A percentile compares a stretch with the other conserved stretches of the same genome.
Evolutionary conservation across 2,329 filamentous ascomycete genomes (phyloP).

Genomic region (Pseudogymnoascus sp.): DNA sequence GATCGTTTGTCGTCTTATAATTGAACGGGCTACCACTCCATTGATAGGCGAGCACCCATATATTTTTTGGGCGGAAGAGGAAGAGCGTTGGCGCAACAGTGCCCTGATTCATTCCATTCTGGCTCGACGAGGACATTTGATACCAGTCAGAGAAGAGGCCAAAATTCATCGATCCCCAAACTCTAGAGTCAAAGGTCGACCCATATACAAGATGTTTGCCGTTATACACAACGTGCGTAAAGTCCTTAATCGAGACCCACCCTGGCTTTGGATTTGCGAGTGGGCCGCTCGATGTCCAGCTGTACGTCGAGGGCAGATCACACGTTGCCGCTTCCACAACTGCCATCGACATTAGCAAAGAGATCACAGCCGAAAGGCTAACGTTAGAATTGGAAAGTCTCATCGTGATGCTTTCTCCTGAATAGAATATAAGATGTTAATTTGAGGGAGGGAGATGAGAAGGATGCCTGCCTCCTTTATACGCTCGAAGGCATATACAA

Average conservation of each 20-base stretch:
- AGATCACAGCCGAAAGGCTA: background rate
- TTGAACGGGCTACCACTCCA: slow-evolving; percentile 53
- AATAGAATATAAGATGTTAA: no score
- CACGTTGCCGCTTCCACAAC: slow-evolving; percentile 28
- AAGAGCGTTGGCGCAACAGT: slow-evolving; percentile 55
- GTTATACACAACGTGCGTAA: slow-evolving; percentile 47
- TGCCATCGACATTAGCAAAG: background rate
- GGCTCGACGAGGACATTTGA: slow-evolving; percentile 41
- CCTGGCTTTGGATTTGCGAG: slow-evolving; percentile 45
- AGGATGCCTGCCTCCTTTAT: no score
- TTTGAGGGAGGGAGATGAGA: no score
- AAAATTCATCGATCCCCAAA: slow-evolving; percentile 52
- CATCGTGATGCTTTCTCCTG: background rate
- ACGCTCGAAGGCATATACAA: no score
- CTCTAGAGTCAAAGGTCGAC: slow-evolving; percentile 36
- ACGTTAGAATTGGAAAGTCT: background rate
- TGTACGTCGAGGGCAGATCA: slow-evolving; percentile 45
- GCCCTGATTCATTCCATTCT: slow-evolving; percentile 40
- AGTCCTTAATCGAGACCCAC: slow-evolving; percentile 55
- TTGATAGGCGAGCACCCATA: slow-evolving; percentile 58
- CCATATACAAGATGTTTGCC: slow-evolving; percentile 54
- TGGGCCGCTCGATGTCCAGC: slow-evolving; percentile 43
- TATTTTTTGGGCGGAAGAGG: slow-evolving; percentile 50
- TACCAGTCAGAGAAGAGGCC: slow-evolving; percentile 44
- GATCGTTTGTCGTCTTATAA: slow-evolving; percentile 51